Evolutionary conservation across 2,329 filamentous ascomycete genomes (phyloP).

Genomic region (Penicillium olsonii): DNA sequence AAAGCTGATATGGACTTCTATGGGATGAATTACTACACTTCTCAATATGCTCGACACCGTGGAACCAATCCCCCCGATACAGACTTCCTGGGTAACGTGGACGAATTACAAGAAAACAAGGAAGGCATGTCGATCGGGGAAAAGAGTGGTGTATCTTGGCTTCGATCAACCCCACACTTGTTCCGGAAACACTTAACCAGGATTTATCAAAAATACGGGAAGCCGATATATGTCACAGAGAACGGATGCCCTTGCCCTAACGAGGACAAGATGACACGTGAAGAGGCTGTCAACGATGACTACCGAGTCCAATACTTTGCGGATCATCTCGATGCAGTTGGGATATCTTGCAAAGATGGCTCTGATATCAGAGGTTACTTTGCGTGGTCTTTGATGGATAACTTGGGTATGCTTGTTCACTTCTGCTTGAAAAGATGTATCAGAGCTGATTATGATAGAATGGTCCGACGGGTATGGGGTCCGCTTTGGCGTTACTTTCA

Average conservation of each 20-base stretch:
- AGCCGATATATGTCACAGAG: conserved; percentile 29
- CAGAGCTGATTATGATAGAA: conserved; percentile 13
- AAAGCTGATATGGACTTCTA: conserved; percentile 26
- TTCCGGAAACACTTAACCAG: conserved; percentile 29
- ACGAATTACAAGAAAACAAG: conserved; percentile 23
- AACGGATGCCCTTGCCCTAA: conserved; percentile 39
- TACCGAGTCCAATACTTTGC: conserved; percentile 43
- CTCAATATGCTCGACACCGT: conserved; percentile 27
- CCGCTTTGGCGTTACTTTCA: conserved; percentile 31
- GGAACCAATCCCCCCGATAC: conserved; percentile 20
- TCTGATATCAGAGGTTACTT: conserved; percentile 33
- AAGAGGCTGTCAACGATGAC: conserved; percentile 40
- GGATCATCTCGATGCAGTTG: conserved; percentile 43
- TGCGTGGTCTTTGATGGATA: conserved; percentile 37
- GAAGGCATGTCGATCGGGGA: conserved; percentile 24
- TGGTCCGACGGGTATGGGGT: conserved; percentile 31
- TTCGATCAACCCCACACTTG: conserved; percentile 16
- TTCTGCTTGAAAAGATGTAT: background rate
- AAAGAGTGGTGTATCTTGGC: conserved; percentile 20
- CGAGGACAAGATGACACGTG: conserved; percentile 35
- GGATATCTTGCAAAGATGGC: conserved; percentile 26
- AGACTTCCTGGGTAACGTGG: conserved; percentile 27
- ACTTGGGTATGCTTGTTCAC: conserved; percentile 31
- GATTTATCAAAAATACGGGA: conserved; percentile 25
- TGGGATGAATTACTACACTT: conserved; percentile 33